phyloP scores from a whole-genome alignment of 495 filamentous ascomycete species.

The Lasiosphaeria miniovina region DNA sequence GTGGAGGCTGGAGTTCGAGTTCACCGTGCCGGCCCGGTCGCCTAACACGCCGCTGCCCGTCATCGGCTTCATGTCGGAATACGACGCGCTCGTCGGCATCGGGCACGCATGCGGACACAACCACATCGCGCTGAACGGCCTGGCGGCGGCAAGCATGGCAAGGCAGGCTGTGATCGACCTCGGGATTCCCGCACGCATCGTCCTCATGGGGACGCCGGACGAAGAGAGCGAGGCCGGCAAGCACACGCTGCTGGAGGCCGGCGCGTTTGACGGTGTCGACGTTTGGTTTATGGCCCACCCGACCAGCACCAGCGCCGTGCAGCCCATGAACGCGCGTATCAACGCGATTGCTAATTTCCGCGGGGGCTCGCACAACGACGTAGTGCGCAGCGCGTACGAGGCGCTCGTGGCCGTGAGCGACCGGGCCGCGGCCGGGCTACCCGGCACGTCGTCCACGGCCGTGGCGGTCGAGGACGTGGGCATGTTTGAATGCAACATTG shows the following conservation, averaged over 20 bases:
- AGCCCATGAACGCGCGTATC: constrained; percentile 26
- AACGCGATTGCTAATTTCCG: constrained; percentile 19
- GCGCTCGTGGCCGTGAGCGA: constrained; percentile 20
- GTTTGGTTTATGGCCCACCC: constrained; percentile 54
- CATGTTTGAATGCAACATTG: constrained; percentile 39
- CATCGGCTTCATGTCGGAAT: constrained; percentile 46
- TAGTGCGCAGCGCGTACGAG: constrained; percentile 22
- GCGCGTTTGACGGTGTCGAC: constrained; percentile 52
- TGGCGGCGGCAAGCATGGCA: constrained; percentile 42
- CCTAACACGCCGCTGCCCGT: constrained; percentile 38
- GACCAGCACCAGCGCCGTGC: constrained; percentile 19
- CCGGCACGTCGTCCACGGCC: constrained; percentile 20
- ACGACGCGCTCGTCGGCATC: constrained; percentile 45
- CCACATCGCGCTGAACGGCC: constrained; percentile 43
- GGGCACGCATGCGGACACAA: constrained; percentile 51
- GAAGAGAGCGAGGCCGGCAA: constrained; percentile 60
- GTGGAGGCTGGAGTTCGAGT: constrained; percentile 37
- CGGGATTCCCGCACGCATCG: constrained; percentile 45
- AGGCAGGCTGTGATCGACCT: constrained; percentile 38
- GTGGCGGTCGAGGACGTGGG: constrained; percentile 38
- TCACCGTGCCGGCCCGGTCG: constrained; percentile 30
- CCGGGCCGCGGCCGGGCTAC: constrained; percentile 9
- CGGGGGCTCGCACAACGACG: constrained; percentile 17
- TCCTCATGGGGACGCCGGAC: constrained; percentile 54
- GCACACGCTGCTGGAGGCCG: constrained; percentile 48